Evolutionary conservation across 75 land plant genomes (phyloP).

Genomic region (Pinus taeda): DNA sequence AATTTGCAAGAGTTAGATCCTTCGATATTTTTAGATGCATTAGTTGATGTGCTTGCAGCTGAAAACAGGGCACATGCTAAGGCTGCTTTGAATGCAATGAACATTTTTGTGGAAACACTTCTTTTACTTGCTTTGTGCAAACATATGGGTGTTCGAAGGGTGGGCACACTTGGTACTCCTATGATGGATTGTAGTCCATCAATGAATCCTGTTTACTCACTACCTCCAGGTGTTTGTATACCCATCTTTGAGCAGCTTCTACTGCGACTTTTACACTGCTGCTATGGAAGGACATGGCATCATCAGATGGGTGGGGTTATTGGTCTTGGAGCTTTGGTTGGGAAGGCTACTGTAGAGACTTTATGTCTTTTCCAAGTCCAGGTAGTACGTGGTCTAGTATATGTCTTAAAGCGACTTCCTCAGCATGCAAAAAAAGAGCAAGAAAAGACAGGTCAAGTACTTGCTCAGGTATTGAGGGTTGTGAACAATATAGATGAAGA

Average conservation of each 20-base stretch:
- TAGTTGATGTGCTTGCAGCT: slow-evolving; percentile 91
- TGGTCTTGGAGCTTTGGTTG: slow-evolving; percentile 99
- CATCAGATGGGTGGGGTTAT: slow-evolving; percentile 99
- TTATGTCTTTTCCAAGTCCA: slow-evolving; percentile 85
- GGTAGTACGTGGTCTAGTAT: slow-evolving; percentile 84
- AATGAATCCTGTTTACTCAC: slow-evolving; percentile 94
- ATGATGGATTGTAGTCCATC: slow-evolving; percentile 99
- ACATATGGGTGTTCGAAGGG: slow-evolving; percentile 64
- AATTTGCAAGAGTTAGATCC: slow-evolving; percentile 96
- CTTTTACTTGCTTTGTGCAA: slow-evolving; percentile 85
- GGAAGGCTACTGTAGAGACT: slow-evolving; percentile 94
- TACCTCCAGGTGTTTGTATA: slow-evolving; percentile 93
- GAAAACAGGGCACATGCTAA: slow-evolving; percentile 93
- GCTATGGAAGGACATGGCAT: slow-evolving; percentile 98
- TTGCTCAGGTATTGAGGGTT: slow-evolving; percentile 92
- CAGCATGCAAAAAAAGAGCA: slow-evolving; percentile 95
- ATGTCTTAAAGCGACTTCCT: slow-evolving; percentile 91
- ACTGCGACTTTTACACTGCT: slow-evolving; percentile 93
- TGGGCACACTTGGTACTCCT: slow-evolving; percentile 88
- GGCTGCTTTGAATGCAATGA: slow-evolving; percentile 86
- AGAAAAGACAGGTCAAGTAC: slow-evolving; percentile 96
- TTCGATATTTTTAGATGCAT: slow-evolving; percentile 91
- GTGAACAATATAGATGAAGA: slow-evolving; percentile 99
- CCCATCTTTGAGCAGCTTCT: slow-evolving; percentile 98
- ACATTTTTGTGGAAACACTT: slow-evolving; percentile 89